A percentile compares a stretch with the other conserved stretches of the same genome.
phyloP scores from a whole-genome alignment of 2,329 filamentous ascomycete genomes.

The Thelonectria rubi region DNA sequence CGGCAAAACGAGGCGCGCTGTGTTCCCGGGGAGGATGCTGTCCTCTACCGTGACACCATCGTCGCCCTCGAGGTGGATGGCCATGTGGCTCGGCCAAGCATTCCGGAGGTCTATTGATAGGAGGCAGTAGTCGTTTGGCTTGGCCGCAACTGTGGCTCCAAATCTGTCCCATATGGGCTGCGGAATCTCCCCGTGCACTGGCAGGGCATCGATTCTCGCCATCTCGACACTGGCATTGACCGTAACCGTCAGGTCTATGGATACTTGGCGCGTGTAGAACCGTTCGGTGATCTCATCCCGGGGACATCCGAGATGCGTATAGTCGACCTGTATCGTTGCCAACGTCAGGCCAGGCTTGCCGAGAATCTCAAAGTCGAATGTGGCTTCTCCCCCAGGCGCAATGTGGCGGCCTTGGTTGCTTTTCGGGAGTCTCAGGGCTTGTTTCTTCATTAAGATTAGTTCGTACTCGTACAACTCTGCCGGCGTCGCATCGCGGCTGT shows the following conservation, averaged over 20 bases:
- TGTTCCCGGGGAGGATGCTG: conserved; percentile 71
- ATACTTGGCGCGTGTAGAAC: conserved; percentile 86
- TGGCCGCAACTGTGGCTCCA: conserved; percentile 47
- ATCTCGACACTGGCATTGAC: conserved; percentile 93
- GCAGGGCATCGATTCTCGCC: conserved; percentile 79
- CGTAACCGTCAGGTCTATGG: conserved; percentile 83
- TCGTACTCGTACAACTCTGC: conserved; percentile 89
- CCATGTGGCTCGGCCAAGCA: conserved; percentile 84
- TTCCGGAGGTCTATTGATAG: conserved; percentile 87
- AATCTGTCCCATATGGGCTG: conserved; percentile 64
- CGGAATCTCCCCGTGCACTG: conserved; percentile 74
- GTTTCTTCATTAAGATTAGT: conserved; percentile 77
- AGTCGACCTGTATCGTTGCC: conserved; percentile 84
- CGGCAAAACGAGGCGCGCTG: conserved; percentile 78
- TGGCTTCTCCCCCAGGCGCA: conserved; percentile 70
- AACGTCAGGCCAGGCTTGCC: conserved; percentile 86
- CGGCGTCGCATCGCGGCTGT: conserved; percentile 78
- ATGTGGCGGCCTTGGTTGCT: conserved; percentile 68
- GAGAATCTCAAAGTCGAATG: conserved; percentile 84
- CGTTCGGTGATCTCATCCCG: conserved; percentile 73
- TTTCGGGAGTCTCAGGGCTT: conserved; percentile 68
- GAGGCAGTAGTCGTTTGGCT: conserved; percentile 75
- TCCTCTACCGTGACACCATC: conserved; percentile 61
- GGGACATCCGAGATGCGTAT: conserved; percentile 79
- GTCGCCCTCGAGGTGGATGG: conserved; percentile 67